These are phyloP conservation scores for Coleophoma crateriformis DNA, from an alignment of 2,329 filamentous ascomycete genomes.

Conservation along the genomic window DNA sequence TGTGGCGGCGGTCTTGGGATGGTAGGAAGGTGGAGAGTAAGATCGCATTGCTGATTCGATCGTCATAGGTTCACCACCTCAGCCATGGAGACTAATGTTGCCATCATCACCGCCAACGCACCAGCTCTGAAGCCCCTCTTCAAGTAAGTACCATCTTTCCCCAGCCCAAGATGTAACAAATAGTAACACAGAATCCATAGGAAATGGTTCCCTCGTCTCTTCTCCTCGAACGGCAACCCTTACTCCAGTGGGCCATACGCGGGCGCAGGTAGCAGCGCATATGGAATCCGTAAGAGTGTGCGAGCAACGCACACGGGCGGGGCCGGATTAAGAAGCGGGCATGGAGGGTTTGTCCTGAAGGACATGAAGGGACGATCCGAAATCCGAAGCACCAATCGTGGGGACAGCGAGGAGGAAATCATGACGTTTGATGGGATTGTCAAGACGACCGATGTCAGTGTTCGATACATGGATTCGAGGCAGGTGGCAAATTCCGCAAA, in stretches of 20 bases:
- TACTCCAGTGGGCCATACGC: background rate
- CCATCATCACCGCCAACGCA: constrained; percentile 47
- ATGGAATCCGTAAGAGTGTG: background rate
- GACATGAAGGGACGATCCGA: background rate
- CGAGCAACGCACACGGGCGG: background rate
- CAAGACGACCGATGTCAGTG: background rate
- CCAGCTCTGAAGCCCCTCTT: constrained; percentile 57
- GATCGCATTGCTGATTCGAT: background rate
- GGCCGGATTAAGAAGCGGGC: background rate
- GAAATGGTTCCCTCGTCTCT: constrained; percentile 4
- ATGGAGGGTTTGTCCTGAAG: background rate
- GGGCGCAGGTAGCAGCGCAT: background rate
- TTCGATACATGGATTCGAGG: background rate
- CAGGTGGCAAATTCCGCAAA: background rate
- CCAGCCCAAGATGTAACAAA: too few species aligned
- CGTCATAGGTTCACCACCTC: constrained; percentile 16
- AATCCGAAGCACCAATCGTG: background rate
- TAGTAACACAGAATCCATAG: too few species aligned
- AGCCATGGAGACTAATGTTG: constrained; percentile 25
- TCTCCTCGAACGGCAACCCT: background rate
- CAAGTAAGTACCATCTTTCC: background rate
- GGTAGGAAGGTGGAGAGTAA: background rate
- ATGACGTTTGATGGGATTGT: background rate
- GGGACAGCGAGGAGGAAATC: background rate
- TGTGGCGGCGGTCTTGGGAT: too few species aligned